Evolutionary conservation across 2,329 filamentous ascomycete species (phyloP).

Genomic region (Verticillium isaacii): DNA sequence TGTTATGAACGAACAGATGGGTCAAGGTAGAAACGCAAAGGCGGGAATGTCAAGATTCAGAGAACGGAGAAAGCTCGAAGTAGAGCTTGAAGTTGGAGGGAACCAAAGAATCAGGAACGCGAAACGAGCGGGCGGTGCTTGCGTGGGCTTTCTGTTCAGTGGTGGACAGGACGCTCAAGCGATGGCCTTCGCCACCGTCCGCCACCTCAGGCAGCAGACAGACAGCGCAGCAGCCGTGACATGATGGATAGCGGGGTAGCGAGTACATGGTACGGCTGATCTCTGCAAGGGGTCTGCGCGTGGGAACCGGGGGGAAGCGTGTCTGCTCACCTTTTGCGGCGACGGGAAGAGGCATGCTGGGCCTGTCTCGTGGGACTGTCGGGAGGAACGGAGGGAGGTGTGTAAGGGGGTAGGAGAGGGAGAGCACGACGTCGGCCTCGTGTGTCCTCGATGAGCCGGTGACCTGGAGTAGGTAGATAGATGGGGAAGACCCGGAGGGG

Average conservation of each 20-base stretch:
- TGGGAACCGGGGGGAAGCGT: background rate
- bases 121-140: slow-evolving; percentile 3
- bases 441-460: background rate
- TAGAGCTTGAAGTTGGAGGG: background rate
- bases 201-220: background rate
- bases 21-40: background rate
- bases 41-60: background rate
- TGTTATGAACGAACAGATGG: background rate
- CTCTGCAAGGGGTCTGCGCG: background rate
- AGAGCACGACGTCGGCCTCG: background rate
- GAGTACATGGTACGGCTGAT: background rate
- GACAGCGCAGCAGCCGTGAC: background rate
- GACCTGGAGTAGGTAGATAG: background rate
- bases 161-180: background rate
- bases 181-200: background rate
- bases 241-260: background rate
- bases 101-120: background rate
- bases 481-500: background rate
- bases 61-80: slow-evolving; percentile 2
- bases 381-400: background rate
- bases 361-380: background rate
- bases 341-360: slow-evolving; percentile 11
- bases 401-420: background rate
- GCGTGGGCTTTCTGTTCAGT: background rate
- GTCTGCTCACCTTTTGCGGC: slow-evolving; percentile 10